Percentiles rank a stretch among this genome's conserved stretches.
Conservation (phyloP, 2,329 filamentous ascomycete genomes). For the Westerdykella aurantiaca region DNA sequence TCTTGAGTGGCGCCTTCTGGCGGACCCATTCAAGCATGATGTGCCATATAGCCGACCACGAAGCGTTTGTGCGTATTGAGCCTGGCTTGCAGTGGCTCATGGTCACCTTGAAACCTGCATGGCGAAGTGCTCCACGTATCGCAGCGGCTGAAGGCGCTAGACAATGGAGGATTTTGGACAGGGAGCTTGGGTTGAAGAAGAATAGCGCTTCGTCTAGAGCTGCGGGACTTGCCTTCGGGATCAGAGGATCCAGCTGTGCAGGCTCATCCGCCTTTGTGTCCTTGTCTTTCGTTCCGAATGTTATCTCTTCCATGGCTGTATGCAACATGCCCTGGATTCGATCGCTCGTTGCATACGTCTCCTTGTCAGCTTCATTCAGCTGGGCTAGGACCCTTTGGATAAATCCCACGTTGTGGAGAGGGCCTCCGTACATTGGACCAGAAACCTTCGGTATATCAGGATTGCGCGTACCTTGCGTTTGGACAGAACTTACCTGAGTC, state of each 20-base stretch:
- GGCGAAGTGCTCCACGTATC: conserved; percentile 72
- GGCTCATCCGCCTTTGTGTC: conserved; percentile 15
- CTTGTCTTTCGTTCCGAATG: conserved; percentile 20
- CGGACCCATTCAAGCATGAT: conserved; percentile 87
- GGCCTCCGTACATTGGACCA: conserved; percentile 92
- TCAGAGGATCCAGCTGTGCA: conserved; percentile 32
- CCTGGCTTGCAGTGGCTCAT: conserved; percentile 85
- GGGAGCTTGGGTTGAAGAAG: conserved; percentile 70
- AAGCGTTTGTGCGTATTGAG: conserved; percentile 88
- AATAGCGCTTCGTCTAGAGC: conserved; percentile 71
- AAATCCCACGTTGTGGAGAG: conserved; percentile 78
- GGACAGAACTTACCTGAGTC: conserved; percentile 54
- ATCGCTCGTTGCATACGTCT: conserved; percentile 71
- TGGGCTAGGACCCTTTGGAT: conserved; percentile 71
- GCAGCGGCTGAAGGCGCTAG: conserved; percentile 72
- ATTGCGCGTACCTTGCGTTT: background rate
- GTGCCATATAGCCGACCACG: conserved; percentile 86
- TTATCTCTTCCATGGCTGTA: conserved; percentile 73
- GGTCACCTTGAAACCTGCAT: conserved; percentile 75
- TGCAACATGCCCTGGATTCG: conserved; percentile 88
- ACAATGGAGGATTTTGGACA: conserved; percentile 74
- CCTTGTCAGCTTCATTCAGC: conserved; percentile 60
- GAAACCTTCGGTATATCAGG: conserved; percentile 46
- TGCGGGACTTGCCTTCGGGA: conserved; percentile 32
- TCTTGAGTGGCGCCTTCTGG: conserved; percentile 72